A percentile compares a stretch with the other conserved stretches of the same genome.
Conservation (phyloP, 441 rosid species). For the Corymbia calophylla region DNA sequence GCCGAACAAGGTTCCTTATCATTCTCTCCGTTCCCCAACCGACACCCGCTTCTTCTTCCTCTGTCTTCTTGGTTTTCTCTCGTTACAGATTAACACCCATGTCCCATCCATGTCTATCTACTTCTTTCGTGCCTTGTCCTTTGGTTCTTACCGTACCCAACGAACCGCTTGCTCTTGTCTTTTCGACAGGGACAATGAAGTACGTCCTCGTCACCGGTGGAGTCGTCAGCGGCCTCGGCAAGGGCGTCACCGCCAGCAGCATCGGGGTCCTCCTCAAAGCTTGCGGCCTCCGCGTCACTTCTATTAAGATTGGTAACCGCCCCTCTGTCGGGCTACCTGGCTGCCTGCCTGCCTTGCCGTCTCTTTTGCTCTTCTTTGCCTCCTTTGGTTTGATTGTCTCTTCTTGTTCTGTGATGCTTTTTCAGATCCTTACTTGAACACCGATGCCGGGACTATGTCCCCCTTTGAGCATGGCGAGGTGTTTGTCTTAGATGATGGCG, state of each 20-base stretch:
- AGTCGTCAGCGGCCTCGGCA: slow-evolving; percentile 65
- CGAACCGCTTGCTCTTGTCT: not conserved
- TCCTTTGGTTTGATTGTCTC: not conserved
- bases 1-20: not conserved
- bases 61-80: not conserved
- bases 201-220: slow-evolving; percentile 90
- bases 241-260: slow-evolving; percentile 71
- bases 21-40: not conserved
- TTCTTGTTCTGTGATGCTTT: not conserved
- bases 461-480: slow-evolving; percentile 12
- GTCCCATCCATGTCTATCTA: not conserved
- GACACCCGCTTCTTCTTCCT: not conserved
- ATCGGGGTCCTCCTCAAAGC: slow-evolving; percentile 61
- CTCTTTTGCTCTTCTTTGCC: not conserved
- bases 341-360: not conserved
- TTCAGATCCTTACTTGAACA: slow-evolving; percentile 5
- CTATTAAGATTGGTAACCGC: slow-evolving; percentile 67
- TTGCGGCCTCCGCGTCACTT: slow-evolving; percentile 71
- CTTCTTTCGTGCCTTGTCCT: not conserved
- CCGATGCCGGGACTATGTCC: slow-evolving; percentile 11
- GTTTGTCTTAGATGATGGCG: slow-evolving; percentile 7
- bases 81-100: not conserved
- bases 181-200: slow-evolving; percentile 46
- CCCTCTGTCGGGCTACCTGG: not conserved
- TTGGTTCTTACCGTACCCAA: not conserved